Base-by-base conservation (phyloP, 768 basidiomycete genomes). In the Leccinum disarticulatum region DNA sequence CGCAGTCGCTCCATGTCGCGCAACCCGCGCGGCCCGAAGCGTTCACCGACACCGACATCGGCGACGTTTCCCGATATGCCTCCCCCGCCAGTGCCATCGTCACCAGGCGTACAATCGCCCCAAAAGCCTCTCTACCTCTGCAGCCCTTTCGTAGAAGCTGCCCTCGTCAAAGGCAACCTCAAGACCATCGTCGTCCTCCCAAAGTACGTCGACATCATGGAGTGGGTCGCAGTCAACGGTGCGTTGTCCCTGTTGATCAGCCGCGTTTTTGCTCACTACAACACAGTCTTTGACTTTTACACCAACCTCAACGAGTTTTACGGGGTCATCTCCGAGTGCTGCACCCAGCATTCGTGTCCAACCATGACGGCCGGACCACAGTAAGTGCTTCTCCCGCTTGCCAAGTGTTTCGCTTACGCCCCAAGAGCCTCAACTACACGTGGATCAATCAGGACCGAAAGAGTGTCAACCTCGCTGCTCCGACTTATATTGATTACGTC, bases 151-250 rank as follows among this genome's bases (percentile, higher is more conserved):
- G 93, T 91, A 57, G 95, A 96, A 66, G 90, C 94, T 2, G 93
- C 96, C 0, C 82, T 98, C 48, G 95, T 98, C 60, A 98, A 96
- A 74, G 96, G 96, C 25, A 97, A 95, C 76, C 98, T 97, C 80
- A 98, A 96, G 79, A 97, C 95, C 3, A 98, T 98, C 68, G 95
- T 98, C 58, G 90, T 94, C 76, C 82, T 94, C 56, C 96, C 96
- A 7, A 97, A 96, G 73, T 97, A 95, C 66, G 89, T 92, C 30
- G 93, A 96, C 70, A 87, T 93, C 59, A 95, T 93, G 83, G 95
- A 97, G 71, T 97, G 95, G 95, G 95, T 96, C 30, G 95, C 94
- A 11, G 90, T 94, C 47, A 96, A 96, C 68, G 85, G 95, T 96
- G 67, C 70, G 88, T 82, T 56, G 14, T 17, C 13, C 10, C 2